Evolutionary conservation across 225 moss, liverwort and hornwort species (phyloP).

Genomic region (Climacium dendroides): DNA sequence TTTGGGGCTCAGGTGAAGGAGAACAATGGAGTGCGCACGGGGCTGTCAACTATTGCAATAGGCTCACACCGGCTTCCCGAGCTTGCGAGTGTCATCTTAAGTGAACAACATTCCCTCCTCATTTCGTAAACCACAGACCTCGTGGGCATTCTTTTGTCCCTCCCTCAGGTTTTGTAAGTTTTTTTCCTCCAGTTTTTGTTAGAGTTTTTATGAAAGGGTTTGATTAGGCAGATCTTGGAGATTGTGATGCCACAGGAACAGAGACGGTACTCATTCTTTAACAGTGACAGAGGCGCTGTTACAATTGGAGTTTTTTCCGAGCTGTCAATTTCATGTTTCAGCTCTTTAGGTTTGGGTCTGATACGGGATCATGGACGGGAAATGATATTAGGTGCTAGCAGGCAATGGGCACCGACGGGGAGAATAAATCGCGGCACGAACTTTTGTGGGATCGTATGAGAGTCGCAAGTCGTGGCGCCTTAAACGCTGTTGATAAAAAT

Average conservation of each 20-base stretch:
- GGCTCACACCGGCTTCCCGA: not conserved
- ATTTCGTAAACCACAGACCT: not conserved
- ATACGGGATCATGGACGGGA: not conserved
- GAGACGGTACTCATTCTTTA: not conserved
- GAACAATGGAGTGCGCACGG: not conserved
- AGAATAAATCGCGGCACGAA: constrained; percentile 6
- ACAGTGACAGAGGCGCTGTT: not conserved
- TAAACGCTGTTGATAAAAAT: constrained; percentile 24
- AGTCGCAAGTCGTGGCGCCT: constrained; percentile 30
- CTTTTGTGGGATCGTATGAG: constrained; percentile 23
- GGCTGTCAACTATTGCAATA: not conserved
- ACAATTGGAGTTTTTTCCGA: not conserved
- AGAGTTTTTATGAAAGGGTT: not conserved
- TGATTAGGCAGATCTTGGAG: not conserved
- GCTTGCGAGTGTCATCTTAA: not conserved
- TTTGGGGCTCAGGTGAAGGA: not conserved
- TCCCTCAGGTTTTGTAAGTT: not conserved
- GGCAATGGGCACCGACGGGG: constrained; percentile 11
- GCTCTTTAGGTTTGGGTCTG: not conserved
- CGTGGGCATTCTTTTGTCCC: not conserved
- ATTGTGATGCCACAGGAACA: too few relatives aligned
- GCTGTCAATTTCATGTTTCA: not conserved
- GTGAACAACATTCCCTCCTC: not conserved
- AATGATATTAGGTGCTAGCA: not conserved
- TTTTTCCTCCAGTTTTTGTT: not conserved